Evolutionary conservation across 1,139 yeast genomes (phyloP).

Genomic region (Geotrichum europaeum): DNA sequence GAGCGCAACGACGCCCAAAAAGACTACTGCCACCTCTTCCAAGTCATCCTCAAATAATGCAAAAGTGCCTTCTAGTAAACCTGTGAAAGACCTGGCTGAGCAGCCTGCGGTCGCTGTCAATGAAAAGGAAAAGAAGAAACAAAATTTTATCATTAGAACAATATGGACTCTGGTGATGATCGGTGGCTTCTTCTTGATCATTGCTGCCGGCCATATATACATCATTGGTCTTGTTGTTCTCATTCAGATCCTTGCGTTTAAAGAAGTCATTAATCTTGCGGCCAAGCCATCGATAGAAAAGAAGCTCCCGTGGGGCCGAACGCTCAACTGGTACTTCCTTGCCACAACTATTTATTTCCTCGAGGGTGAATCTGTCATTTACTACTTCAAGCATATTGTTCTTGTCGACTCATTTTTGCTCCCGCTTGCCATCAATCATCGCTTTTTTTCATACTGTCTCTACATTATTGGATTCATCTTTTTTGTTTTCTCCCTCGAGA

Average conservation of each 20-base stretch:
- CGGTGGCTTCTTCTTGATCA: constrained; percentile 56
- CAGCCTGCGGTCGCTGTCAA: neutral
- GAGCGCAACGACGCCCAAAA: neutral
- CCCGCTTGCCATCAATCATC: constrained; percentile 61
- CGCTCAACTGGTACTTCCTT: constrained; percentile 75
- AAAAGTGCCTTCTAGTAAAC: neutral
- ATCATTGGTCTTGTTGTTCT: constrained; percentile 64
- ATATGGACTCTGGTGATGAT: constrained; percentile 94
- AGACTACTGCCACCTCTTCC: neutral
- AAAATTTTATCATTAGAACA: constrained; percentile 83
- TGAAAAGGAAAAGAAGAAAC: constrained; percentile 62
- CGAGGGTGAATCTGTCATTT: constrained; percentile 79
- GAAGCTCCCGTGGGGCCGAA: constrained; percentile 72
- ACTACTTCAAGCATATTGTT: constrained; percentile 48
- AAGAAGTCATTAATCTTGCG: constrained; percentile 78
- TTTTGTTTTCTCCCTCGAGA: constrained; percentile 83
- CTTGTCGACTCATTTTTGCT: constrained; percentile 39
- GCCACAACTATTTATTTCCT: constrained; percentile 79
- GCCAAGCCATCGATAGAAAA: constrained; percentile 83
- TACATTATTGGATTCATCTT: constrained; percentile 85
- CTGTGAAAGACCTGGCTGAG: neutral
- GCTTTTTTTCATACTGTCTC: constrained; percentile 73
- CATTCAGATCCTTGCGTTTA: constrained; percentile 78
- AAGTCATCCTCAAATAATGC: neutral
- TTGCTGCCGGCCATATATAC: constrained; percentile 86